phyloP scores from a whole-genome alignment of 1,284 basidiomycete genomes.

The Fomitopsis palustris region DNA sequence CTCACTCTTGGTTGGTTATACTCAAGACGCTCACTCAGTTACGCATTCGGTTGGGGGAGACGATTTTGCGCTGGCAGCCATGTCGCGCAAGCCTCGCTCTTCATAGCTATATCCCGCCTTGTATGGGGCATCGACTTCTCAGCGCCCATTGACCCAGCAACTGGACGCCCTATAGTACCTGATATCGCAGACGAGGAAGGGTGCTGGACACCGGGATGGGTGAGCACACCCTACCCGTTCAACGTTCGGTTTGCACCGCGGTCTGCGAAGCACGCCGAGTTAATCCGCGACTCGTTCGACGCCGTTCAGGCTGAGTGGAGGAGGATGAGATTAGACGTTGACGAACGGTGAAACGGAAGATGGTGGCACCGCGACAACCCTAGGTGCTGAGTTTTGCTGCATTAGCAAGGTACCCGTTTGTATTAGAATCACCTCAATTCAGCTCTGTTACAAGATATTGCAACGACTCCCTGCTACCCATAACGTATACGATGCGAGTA shows the following conservation, averaged over 20 bases:
- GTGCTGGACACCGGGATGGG: conserved; percentile 25
- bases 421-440: no score
- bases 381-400: not conserved
- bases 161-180: conserved; percentile 22
- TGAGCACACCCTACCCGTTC: conserved; percentile 23
- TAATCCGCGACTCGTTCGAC: conserved; percentile 13
- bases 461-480: no score
- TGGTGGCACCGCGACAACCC: not conserved
- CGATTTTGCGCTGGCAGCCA: conserved; percentile 26
- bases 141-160: conserved; percentile 20
- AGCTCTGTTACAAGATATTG: no score
- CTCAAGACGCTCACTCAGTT: conserved; percentile 12
- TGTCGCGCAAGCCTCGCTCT: conserved; percentile 30
- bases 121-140: conserved; percentile 29
- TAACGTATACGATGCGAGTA: no score
- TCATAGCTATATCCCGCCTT: conserved; percentile 25
- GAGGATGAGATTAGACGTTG: not conserved
- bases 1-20: not conserved
- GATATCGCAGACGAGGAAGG: conserved; percentile 24
- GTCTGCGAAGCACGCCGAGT: conserved; percentile 19
- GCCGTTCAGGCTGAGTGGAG: conserved; percentile 1
- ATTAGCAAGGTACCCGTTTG: no score
- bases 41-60: conserved; percentile 29
- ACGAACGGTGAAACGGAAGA: not conserved
- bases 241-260: conserved; percentile 21